Base-by-base conservation (phyloP, 257 asterid genomes). In the Coffea eugenioides region DNA sequence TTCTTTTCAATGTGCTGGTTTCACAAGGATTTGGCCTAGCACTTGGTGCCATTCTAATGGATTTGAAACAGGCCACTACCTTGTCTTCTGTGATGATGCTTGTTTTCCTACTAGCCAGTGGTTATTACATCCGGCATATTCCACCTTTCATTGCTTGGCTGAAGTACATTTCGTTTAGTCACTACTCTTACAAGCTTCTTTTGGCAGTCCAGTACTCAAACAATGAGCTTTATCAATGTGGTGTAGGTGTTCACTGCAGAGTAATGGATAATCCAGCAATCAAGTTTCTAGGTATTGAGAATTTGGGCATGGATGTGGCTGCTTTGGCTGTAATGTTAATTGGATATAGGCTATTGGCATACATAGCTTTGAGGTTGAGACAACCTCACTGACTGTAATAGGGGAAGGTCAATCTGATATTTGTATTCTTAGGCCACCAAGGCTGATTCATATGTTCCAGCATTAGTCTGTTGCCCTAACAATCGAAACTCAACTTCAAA, bases 1-100 rank as follows among this genome's bases (percentile, higher is more conserved):
- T 94, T 74, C 94, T 94, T 12, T 86, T 89, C 66, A 92, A 89
- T 71, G 97, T 92, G 74, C 87, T 94, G 20, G 97, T 91, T 0
- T 88, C 98, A 3, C 98, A 94, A 77, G 92, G 97, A 43, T 85
- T 94, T 9, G 98, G 97, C 2, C 94, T 92, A 13, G 96, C 98
- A 10, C 95, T 94, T 16, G 98, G 97, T 6, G 97, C 98, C 1
- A 45, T 90, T 18, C 45, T 94, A 7, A 94, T 94, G 97, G 96
- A 94, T 48, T 85, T 90, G 23, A 94, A 91, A 71, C 90, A 88
- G 64, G 98, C 94, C 6, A 83, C 92, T 0, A 89, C 97, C 1
- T 45, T 93, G 1, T 89, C 97, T 0, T 93, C 97, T 0, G 98
- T 94, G 36, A 25, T 86, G 39, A 94, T 94, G 95, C 91, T 94